Percentiles rank a stretch among this genome's conserved stretches.
Evolutionary conservation across 139 green algal species (phyloP).

Genomic region (Gonium pectorale): DNA sequence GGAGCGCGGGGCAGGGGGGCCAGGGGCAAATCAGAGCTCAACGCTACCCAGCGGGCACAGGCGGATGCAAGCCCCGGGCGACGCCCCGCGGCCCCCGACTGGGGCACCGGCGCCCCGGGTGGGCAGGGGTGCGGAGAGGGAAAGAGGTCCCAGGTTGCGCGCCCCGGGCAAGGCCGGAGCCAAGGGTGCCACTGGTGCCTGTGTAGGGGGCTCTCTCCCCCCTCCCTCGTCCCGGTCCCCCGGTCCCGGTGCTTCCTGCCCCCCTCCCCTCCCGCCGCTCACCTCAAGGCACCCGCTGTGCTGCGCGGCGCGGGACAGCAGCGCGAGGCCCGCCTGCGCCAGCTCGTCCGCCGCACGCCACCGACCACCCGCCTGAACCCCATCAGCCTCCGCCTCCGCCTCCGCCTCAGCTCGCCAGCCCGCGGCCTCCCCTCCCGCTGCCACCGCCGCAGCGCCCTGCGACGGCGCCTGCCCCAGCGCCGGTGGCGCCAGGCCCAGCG

Average conservation of each 20-base stretch:
- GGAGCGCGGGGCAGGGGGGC: too few species aligned
- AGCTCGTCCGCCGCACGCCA: background rate
- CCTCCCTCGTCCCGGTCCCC: too few species aligned
- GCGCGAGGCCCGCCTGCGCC: slow-evolving; percentile 31
- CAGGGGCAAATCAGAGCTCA: too few species aligned
- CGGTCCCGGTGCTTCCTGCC: background rate
- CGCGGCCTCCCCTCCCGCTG: background rate
- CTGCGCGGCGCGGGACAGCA: slow-evolving; percentile 70
- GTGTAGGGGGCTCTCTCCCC: too few species aligned
- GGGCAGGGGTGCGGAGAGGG: too few species aligned
- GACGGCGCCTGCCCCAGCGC: background rate
- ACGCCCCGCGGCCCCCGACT: too few species aligned
- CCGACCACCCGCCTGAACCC: background rate
- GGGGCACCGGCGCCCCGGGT: too few species aligned
- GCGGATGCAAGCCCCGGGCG: too few species aligned
- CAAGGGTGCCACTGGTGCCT: too few species aligned
- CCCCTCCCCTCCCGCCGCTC: background rate
- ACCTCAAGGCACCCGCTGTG: slow-evolving; percentile 76
- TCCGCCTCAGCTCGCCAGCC: background rate
- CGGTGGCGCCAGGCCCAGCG: background rate
- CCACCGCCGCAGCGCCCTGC: background rate
- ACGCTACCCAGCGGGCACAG: too few species aligned
- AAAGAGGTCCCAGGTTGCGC: too few species aligned
- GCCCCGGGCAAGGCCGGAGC: too few species aligned
- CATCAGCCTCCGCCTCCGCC: background rate